These are phyloP conservation scores for Phytopythium ostracodes DNA, from an alignment of 352 stramenopile species.

Conservation along the genomic window DNA sequence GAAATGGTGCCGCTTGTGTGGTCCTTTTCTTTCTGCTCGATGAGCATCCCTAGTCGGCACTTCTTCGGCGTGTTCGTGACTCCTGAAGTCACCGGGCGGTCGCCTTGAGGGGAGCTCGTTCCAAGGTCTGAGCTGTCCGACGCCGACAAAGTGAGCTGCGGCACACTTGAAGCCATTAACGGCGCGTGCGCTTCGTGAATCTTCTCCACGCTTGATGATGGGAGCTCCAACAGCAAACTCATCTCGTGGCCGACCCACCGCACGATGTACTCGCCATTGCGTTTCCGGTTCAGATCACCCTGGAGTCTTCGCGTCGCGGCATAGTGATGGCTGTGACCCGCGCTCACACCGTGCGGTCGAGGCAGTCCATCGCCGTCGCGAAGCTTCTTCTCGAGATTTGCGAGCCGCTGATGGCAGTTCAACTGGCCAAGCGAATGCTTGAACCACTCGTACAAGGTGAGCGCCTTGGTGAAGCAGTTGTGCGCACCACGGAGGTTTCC, in stretches of 20 bases:
- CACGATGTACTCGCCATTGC: slow-evolving; percentile 76
- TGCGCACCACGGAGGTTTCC: slow-evolving; percentile 71
- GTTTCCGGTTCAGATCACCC: slow-evolving; percentile 79
- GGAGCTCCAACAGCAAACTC: slow-evolving; percentile 71
- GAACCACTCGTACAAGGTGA: slow-evolving; percentile 83
- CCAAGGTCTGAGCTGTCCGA: not conserved
- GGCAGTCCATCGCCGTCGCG: slow-evolving; percentile 58
- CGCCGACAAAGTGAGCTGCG: not conserved
- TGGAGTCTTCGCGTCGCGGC: slow-evolving; percentile 66
- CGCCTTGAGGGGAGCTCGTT: not conserved
- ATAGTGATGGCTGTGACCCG: slow-evolving; percentile 75
- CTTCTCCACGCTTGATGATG: slow-evolving; percentile 35
- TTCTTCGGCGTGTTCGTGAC: slow-evolving; percentile 58
- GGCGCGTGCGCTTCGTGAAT: slow-evolving; percentile 38
- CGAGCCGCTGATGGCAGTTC: slow-evolving; percentile 78
- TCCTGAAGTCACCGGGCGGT: slow-evolving; percentile 8
- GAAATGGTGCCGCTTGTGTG: slow-evolving; percentile 7
- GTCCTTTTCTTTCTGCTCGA: slow-evolving; percentile 57
- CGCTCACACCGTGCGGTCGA: slow-evolving; percentile 48
- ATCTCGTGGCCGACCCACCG: slow-evolving; percentile 81
- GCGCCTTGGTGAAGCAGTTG: slow-evolving; percentile 75
- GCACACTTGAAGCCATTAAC: slow-evolving; percentile 9
- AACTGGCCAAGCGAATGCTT: slow-evolving; percentile 74
- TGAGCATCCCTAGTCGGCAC: slow-evolving; percentile 39
- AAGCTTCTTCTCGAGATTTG: slow-evolving; percentile 83